phyloP scores from a whole-genome alignment of 2,329 filamentous ascomycete genomes.

The Sporothrix variecibatus region DNA sequence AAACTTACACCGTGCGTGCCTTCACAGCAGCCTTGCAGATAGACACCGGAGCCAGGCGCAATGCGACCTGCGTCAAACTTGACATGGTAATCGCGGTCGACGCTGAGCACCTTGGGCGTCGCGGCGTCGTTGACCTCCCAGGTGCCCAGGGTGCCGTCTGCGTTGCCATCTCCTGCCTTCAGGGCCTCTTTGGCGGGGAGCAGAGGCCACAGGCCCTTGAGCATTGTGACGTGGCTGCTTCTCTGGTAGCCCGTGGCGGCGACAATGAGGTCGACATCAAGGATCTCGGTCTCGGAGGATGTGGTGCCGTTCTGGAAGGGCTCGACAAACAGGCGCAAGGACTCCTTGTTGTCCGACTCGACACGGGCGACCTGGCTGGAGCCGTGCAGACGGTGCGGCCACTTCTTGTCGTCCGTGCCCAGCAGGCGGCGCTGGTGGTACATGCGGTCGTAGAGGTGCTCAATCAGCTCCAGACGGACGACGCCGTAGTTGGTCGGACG shows the following conservation, averaged over 20 bases:
- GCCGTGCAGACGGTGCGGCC: constrained; percentile 80
- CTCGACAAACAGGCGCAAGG: constrained; percentile 62
- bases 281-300: constrained; percentile 50
- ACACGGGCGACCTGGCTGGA: constrained; percentile 66
- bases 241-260: constrained; percentile 85
- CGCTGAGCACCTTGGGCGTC: constrained; percentile 56
- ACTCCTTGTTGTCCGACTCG: constrained; percentile 48
- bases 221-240: constrained; percentile 75
- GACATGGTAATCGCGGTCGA: constrained; percentile 77
- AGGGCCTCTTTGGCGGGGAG: constrained; percentile 51
- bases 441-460: constrained; percentile 82
- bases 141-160: constrained; percentile 30
- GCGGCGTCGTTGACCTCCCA: constrained; percentile 30
- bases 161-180: constrained; percentile 14
- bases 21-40: constrained; percentile 94
- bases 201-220: constrained; percentile 66
- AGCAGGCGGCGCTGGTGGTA: constrained; percentile 80
- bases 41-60: constrained; percentile 74
- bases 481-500: constrained; percentile 93
- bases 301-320: constrained; percentile 36
- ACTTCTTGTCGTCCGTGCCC: constrained; percentile 66
- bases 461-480: constrained; percentile 85
- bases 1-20: constrained; percentile 79
- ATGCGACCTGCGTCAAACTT: constrained; percentile 69
- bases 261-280: constrained; percentile 80